Conservation (phyloP, 2,329 filamentous ascomycete genomes). For the Neocatenulostroma microsporum region DNA sequence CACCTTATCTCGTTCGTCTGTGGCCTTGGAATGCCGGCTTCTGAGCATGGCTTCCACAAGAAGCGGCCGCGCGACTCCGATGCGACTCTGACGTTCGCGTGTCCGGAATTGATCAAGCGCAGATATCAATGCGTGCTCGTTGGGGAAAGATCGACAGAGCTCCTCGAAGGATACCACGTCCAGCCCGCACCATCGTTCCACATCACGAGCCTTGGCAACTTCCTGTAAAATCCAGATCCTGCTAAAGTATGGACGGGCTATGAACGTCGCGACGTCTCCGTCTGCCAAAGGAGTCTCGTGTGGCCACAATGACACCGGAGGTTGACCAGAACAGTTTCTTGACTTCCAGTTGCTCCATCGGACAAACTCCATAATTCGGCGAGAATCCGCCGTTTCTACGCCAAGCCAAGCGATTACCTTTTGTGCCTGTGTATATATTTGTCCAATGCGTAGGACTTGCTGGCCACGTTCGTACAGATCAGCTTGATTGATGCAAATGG, state of each 20-base stretch:
- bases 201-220: not conserved
- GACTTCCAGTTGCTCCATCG: too few relatives aligned
- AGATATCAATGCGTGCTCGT: not conserved
- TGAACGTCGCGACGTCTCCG: too few relatives aligned
- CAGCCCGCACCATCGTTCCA: not conserved
- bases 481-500: not conserved
- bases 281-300: too few relatives aligned
- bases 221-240: slow-evolving; percentile 2
- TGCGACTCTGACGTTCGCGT: slow-evolving; percentile 1
- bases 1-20: slow-evolving; percentile 2
- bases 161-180: not conserved
- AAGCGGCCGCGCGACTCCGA: not conserved
- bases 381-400: too few relatives aligned
- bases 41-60: not conserved
- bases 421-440: not conserved
- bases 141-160: too few relatives aligned
- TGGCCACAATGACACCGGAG: too few relatives aligned
- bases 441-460: not conserved
- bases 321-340: too few relatives aligned
- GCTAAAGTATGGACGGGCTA: not conserved
- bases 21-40: not conserved
- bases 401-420: too few relatives aligned
- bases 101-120: not conserved
- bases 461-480: not conserved
- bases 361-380: too few relatives aligned